A percentile compares a stretch with the other conserved stretches of the same genome.
Conservation (phyloP, 2,329 filamentous ascomycete species). For the Dothistroma septosporum region DNA sequence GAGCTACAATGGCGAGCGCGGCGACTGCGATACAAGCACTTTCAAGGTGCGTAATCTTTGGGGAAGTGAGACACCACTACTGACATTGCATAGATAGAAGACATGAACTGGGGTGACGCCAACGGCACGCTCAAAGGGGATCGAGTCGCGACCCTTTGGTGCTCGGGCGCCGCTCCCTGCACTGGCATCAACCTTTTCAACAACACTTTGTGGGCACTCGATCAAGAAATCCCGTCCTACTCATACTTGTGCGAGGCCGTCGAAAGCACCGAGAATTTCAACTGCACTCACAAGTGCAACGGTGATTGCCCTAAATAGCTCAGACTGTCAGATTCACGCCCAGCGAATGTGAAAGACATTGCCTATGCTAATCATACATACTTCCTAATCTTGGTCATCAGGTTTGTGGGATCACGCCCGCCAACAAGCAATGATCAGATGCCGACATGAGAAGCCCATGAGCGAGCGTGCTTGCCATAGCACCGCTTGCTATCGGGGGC, state of each 20-base stretch:
- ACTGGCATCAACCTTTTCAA: conserved; percentile 24
- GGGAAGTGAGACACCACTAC: not conserved
- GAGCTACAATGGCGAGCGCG: conserved; percentile 17
- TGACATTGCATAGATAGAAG: conserved; percentile 30
- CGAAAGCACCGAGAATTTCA: conserved; percentile 22
- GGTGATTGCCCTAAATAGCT: conserved; percentile 14
- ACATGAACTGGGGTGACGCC: conserved; percentile 33
- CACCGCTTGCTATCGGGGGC: too few relatives aligned
- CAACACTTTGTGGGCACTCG: conserved; percentile 16
- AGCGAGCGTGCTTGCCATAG: too few relatives aligned
- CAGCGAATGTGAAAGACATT: too few relatives aligned
- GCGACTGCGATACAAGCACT: conserved; percentile 29
- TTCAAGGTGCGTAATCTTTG: conserved; percentile 30
- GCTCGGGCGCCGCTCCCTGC: conserved; percentile 29
- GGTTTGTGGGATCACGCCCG: too few relatives aligned
- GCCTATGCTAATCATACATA: too few relatives aligned
- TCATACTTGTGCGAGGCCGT: conserved; percentile 29
- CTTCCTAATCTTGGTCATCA: too few relatives aligned
- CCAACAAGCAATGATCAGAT: too few relatives aligned
- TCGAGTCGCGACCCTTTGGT: conserved; percentile 28
- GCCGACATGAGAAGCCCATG: too few relatives aligned
- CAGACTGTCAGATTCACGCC: too few relatives aligned
- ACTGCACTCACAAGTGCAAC: conserved; percentile 23
- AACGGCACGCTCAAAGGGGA: conserved; percentile 30
- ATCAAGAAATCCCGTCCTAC: conserved; percentile 16